phyloP scores from a whole-genome alignment of 306 rosid genomes.

The Vigna unguiculata region DNA sequence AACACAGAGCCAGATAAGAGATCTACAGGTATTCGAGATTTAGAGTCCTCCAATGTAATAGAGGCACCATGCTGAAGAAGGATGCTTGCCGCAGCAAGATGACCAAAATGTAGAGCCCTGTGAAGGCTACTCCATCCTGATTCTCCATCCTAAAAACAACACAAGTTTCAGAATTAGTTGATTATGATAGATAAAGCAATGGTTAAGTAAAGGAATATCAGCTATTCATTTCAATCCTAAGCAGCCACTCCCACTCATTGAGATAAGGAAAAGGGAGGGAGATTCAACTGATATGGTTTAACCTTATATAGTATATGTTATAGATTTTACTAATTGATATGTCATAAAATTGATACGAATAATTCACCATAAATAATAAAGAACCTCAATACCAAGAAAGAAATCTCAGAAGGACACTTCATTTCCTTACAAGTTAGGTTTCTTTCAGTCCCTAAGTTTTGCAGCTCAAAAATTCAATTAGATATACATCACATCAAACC shows the following conservation, averaged over 20 bases:
- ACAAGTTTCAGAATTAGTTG: slow-evolving; percentile 22
- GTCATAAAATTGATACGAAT: slow-evolving; percentile 1
- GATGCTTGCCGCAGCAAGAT: slow-evolving; percentile 83
- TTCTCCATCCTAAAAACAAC: slow-evolving; percentile 83
- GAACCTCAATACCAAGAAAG: slow-evolving; percentile 28
- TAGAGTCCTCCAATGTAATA: slow-evolving; percentile 76
- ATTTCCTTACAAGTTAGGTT: slow-evolving; percentile 16
- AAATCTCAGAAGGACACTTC: slow-evolving; percentile 17
- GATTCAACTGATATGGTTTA: slow-evolving; percentile 13
- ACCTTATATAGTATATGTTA: background rate
- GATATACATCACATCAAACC: slow-evolving; percentile 20
- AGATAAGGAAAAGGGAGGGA: slow-evolving; percentile 2
- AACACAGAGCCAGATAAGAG: slow-evolving; percentile 84
- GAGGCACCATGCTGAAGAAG: slow-evolving; percentile 93
- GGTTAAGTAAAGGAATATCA: background rate
- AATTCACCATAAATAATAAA: slow-evolving; percentile 6
- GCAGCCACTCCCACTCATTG: background rate
- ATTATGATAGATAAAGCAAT: slow-evolving; percentile 22
- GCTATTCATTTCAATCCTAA: slow-evolving; percentile 10
- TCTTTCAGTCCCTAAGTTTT: slow-evolving; percentile 20
- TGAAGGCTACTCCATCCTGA: slow-evolving; percentile 99
- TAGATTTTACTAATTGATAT: background rate
- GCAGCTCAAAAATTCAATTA: slow-evolving; percentile 21
- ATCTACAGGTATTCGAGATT: slow-evolving; percentile 84
- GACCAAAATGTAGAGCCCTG: slow-evolving; percentile 96